These are phyloP conservation scores for Porogramme epimiltina DNA, from an alignment of 1,284 basidiomycete species.

Conservation along the genomic window DNA sequence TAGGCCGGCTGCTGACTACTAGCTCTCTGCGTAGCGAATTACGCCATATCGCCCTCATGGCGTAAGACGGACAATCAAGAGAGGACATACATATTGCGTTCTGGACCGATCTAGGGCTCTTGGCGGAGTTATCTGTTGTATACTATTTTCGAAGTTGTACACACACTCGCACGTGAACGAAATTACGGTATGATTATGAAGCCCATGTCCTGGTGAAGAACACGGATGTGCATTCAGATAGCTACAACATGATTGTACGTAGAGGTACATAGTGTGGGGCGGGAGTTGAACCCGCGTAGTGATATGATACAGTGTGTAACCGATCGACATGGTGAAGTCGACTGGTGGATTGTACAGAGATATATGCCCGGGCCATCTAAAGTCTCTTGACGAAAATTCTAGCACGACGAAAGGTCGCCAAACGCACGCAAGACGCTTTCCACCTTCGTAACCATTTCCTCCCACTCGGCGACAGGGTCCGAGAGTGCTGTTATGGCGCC, in stretches of 20 bases:
- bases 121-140: not conserved
- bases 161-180: not conserved
- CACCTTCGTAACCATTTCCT: conserved; percentile 89
- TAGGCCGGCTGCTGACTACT: too few species aligned
- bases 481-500: conserved; percentile 96
- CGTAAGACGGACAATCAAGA: conserved; percentile 22
- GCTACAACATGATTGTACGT: conserved; percentile 6
- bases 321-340: conserved; percentile 17
- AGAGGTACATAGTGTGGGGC: conserved; percentile 11
- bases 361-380: not conserved
- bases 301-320: conserved; percentile 14
- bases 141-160: not conserved
- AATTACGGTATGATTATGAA: not conserved
- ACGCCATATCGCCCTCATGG: conserved; percentile 80
- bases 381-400: conserved; percentile 1
- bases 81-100: too few species aligned
- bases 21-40: conserved; percentile 59
- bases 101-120: too few species aligned
- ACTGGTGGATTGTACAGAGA: not conserved
- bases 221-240: not conserved
- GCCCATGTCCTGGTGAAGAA: conserved; percentile 5
- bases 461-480: conserved; percentile 87
- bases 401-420: conserved; percentile 13
- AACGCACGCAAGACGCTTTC: conserved; percentile 72
- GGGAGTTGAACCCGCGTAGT: conserved; percentile 24